Evolutionary conservation across 2,329 filamentous ascomycete genomes (phyloP).

Genomic region (Cercospora zeae-maydis): DNA sequence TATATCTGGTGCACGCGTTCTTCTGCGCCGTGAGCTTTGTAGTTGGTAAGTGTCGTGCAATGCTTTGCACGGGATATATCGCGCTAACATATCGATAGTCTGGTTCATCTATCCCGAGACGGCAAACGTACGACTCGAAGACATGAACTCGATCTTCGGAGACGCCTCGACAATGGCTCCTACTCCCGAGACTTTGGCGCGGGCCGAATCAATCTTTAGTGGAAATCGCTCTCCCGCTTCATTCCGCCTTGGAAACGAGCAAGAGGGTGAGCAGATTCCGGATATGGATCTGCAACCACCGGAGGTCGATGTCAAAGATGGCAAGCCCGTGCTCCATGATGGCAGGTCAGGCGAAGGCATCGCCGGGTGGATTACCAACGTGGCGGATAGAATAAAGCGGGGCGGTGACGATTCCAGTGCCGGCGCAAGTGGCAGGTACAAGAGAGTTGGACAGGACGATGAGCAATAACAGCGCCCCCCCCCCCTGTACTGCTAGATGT

Average conservation of each 20-base stretch:
- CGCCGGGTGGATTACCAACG: constrained; percentile 66
- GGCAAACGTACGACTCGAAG: constrained; percentile 88
- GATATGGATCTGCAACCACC: constrained; percentile 79
- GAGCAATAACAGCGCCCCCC: constrained; percentile 18
- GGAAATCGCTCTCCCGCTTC: constrained; percentile 71
- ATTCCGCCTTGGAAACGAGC: constrained; percentile 56
- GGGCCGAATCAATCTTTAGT: constrained; percentile 78
- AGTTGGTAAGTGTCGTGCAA: constrained; percentile 66
- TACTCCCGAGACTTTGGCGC: constrained; percentile 72
- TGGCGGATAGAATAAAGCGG: constrained; percentile 51
- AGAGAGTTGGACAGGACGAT: constrained; percentile 46
- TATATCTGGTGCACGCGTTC: constrained; percentile 94
- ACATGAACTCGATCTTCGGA: constrained; percentile 93
- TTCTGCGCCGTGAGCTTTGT: constrained; percentile 95
- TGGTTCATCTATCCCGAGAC: constrained; percentile 98
- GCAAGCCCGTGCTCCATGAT: constrained; percentile 47
- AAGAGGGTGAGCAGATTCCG: constrained; percentile 61
- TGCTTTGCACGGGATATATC: not conserved
- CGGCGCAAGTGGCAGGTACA: constrained; percentile 46
- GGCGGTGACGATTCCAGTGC: constrained; percentile 43
- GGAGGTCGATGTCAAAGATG: constrained; percentile 52
- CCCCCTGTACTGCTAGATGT: not conserved
- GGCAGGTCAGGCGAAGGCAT: constrained; percentile 52
- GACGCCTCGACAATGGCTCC: constrained; percentile 81
- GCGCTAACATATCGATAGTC: constrained; percentile 53